Percentiles rank a stretch among this genome's conserved stretches.
These are phyloP conservation scores for Metschnikowia noctiluminum DNA, from an alignment of 805 yeast genomes.

Conservation along the genomic window DNA sequence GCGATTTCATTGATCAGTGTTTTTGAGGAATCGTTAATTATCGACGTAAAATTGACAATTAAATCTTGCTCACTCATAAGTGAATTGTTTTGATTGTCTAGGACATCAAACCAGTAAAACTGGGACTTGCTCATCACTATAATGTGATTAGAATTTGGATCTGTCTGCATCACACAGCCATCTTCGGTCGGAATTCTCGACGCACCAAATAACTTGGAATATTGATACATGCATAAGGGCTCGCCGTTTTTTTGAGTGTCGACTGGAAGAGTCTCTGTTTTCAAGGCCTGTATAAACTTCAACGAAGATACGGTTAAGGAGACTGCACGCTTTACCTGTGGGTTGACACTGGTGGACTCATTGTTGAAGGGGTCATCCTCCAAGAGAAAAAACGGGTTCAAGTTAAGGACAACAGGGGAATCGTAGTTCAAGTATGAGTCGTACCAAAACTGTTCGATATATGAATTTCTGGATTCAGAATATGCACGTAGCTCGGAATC, in stretches of 20 bases:
- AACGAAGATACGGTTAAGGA: conserved; percentile 72
- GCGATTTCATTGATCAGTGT: conserved; percentile 58
- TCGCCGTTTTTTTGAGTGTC: conserved; percentile 61
- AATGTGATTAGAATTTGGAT: conserved; percentile 70
- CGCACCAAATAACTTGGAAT: conserved; percentile 81
- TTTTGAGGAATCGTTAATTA: conserved; percentile 65
- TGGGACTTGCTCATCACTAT: conserved; percentile 82
- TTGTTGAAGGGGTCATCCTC: conserved; percentile 88
- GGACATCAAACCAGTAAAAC: conserved; percentile 92
- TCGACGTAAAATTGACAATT: conserved; percentile 68
- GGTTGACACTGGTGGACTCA: conserved; percentile 41
- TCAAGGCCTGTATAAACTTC: conserved; percentile 74
- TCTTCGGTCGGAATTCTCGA: conserved; percentile 76
- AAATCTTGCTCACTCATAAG: conserved; percentile 73
- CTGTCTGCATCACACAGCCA: conserved; percentile 86
- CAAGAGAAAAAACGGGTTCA: conserved; percentile 84
- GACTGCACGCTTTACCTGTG: conserved; percentile 79
- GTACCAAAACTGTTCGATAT: conserved; percentile 93
- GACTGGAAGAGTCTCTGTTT: conserved; percentile 68
- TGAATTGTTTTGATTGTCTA: conserved; percentile 68
- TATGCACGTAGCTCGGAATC: conserved; percentile 65
- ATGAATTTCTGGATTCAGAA: conserved; percentile 63
- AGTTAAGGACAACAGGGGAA: conserved; percentile 84
- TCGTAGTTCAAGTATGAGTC: conserved; percentile 86
- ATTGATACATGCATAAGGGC: conserved; percentile 88